Evolutionary conservation across 345 rosid species (phyloP).

Genomic region (Melaleuca quinquenervia): DNA sequence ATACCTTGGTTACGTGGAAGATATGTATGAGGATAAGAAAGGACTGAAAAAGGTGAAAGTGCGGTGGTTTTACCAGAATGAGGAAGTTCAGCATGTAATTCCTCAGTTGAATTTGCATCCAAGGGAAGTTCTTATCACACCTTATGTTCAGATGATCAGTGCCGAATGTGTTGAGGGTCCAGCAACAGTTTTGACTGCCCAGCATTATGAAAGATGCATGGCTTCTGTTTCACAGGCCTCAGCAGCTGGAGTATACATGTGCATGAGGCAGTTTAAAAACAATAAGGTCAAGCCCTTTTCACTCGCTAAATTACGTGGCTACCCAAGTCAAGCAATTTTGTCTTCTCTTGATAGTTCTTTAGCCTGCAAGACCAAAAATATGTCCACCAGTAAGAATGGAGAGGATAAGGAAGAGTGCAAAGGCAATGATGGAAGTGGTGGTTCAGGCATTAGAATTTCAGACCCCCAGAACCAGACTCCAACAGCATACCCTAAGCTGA

Average conservation of each 20-base stretch:
- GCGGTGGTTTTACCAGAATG: slow-evolving; percentile 31
- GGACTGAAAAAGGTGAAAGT: slow-evolving; percentile 43
- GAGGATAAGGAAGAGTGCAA: slow-evolving; percentile 8
- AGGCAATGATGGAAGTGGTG: slow-evolving; percentile 4
- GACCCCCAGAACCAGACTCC: not conserved
- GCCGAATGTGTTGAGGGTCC: slow-evolving; percentile 29
- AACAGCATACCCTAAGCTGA: slow-evolving; percentile 14
- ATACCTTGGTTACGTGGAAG: slow-evolving; percentile 34
- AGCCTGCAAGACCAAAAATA: slow-evolving; percentile 5
- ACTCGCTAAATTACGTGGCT: slow-evolving; percentile 36
- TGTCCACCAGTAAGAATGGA: not conserved
- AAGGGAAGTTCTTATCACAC: slow-evolving; percentile 31
- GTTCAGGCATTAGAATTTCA: slow-evolving; percentile 1
- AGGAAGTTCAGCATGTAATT: slow-evolving; percentile 16
- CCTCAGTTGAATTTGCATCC: slow-evolving; percentile 19
- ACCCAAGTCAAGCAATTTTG: slow-evolving; percentile 27
- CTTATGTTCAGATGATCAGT: slow-evolving; percentile 30
- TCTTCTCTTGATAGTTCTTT: slow-evolving; percentile 4
- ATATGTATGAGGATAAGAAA: slow-evolving; percentile 38
- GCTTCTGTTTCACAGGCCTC: slow-evolving; percentile 3
- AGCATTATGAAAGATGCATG: slow-evolving; percentile 21
- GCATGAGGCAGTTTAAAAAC: slow-evolving; percentile 31
- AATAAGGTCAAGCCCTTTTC: slow-evolving; percentile 29
- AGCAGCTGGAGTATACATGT: slow-evolving; percentile 12
- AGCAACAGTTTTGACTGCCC: slow-evolving; percentile 33